phyloP scores from a whole-genome alignment of 1,284 basidiomycete species.

The Sporisorium reilianum region DNA sequence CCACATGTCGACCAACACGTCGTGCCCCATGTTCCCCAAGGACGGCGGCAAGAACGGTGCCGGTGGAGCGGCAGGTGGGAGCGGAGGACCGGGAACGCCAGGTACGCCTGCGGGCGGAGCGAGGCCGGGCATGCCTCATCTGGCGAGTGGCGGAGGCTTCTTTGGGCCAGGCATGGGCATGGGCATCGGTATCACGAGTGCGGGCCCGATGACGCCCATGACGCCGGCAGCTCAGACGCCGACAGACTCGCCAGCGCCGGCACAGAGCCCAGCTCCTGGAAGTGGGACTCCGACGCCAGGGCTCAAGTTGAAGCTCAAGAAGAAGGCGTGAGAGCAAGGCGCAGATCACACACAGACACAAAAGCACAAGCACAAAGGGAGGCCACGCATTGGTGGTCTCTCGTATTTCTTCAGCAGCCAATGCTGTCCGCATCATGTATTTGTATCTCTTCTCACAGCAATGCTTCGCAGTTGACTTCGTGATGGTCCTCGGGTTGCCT shows the following conservation, averaged over 20 bases:
- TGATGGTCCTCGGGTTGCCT: not conserved
- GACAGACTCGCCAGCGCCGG: slow-evolving; percentile 30
- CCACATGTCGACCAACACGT: slow-evolving; percentile 68
- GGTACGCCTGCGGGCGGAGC: slow-evolving; percentile 34
- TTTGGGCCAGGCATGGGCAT: slow-evolving; percentile 53
- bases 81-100: slow-evolving; percentile 35
- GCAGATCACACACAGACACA: not conserved
- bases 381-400: not conserved
- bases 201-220: slow-evolving; percentile 46
- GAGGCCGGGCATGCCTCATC: slow-evolving; percentile 43
- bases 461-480: not conserved
- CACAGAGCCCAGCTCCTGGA: slow-evolving; percentile 36
- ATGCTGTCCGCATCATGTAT: slow-evolving; percentile 12
- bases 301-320: slow-evolving; percentile 56
- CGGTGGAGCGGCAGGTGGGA: slow-evolving; percentile 39
- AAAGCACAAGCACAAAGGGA: not conserved
- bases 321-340: slow-evolving; percentile 31
- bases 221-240: slow-evolving; percentile 38
- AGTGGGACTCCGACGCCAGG: slow-evolving; percentile 34
- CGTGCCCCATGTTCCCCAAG: slow-evolving; percentile 64
- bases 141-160: slow-evolving; percentile 46
- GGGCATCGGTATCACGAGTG: slow-evolving; percentile 41
- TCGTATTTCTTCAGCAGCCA: not conserved
- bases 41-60: slow-evolving; percentile 52
- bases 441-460: slow-evolving; percentile 17